Evolutionary conservation across 805 yeast genomes (phyloP), one percentile per base, ranked within the genome.

Genomic region (Kluyveromyces dobzhanskii): DNA sequence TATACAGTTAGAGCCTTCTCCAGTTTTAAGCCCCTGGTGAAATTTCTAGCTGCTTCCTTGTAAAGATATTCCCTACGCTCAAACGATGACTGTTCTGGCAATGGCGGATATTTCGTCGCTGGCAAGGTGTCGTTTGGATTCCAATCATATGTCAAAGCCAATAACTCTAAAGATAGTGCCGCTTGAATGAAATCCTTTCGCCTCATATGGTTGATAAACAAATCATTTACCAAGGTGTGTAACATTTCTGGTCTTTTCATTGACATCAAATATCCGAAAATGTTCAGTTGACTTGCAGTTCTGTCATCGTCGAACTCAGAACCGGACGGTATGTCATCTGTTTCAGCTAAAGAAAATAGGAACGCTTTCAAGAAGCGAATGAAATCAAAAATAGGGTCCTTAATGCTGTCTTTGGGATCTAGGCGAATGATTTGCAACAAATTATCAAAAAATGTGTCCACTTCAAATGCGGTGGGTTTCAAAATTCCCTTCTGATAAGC

Each of bases 251-350:
- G 90, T 49, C 78, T 77, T 53, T 80, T 76, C 30, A 85, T 86
- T 47, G 82, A 77, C 69, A 80, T 73, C 58, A 86, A 67, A 61
- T 76, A 85, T 30, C 86, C 79, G 45, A 84, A 75, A 51, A 85
- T 78, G 50, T 80, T 81, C 54, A 86, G 68, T 43, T 76, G 76
- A 55, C 81, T 83, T 72, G 83, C 81, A 4, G 87, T 79, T 52
- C 95, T 69, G 59, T 86, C 95, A 56, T 84, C 90, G 50, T 83
- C 90, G 59, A 82, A 87, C 52, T 85, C 94, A 30, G 78, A 78
- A 14, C 87, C 87, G 34, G 70, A 71, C 11, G 95, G 95, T 41
- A 86, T 85, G 42, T 74, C 71, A 49, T 74, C 74, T 49, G 82
- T 72, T 50, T 83, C 85, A 44, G 75, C 70, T 51, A 83, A 68